Evolutionary conservation across 345 rosid species (phyloP).

Genomic region (Punica granatum): DNA sequence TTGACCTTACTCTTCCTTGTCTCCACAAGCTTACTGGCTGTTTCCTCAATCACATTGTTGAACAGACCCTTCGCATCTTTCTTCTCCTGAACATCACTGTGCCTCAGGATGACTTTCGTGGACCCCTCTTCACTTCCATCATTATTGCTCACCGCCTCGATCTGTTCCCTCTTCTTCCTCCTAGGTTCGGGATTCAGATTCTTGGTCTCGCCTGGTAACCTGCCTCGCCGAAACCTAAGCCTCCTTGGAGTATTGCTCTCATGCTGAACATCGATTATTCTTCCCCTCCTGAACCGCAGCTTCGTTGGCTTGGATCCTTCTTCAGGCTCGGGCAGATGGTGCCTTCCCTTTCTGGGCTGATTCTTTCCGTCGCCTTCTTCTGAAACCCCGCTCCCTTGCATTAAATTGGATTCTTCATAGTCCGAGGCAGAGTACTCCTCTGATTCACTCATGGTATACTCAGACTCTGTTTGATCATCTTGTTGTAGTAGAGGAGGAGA

Average conservation of each 20-base stretch:
- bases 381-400: neutral
- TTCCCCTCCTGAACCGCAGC: slow-evolving; percentile 60
- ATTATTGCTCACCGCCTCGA: slow-evolving; percentile 17
- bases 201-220: slow-evolving; percentile 28
- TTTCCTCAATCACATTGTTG: slow-evolving; percentile 87
- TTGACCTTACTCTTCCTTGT: slow-evolving; percentile 87
- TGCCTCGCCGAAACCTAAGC: slow-evolving; percentile 61
- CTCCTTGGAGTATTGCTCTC: slow-evolving; percentile 48
- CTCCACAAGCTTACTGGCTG: slow-evolving; percentile 79
- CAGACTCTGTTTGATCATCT: slow-evolving; percentile 1
- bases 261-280: slow-evolving; percentile 39
- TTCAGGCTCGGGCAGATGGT: slow-evolving; percentile 8
- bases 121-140: slow-evolving; percentile 18
- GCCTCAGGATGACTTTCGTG: slow-evolving; percentile 55
- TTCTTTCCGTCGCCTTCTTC: neutral
- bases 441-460: neutral
- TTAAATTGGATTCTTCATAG: neutral
- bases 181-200: slow-evolving; percentile 22
- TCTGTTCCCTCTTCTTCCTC: slow-evolving; percentile 31
- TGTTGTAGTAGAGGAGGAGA: slow-evolving; percentile 1
- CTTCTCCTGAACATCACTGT: slow-evolving; percentile 54
- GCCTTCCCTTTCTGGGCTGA: neutral
- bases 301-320: slow-evolving; percentile 29
- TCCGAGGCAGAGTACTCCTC: slow-evolving; percentile 7
- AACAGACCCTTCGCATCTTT: slow-evolving; percentile 50